Evolutionary conservation across 2,329 filamentous ascomycete genomes (phyloP).

Genomic region (Fusarium algeriense): DNA sequence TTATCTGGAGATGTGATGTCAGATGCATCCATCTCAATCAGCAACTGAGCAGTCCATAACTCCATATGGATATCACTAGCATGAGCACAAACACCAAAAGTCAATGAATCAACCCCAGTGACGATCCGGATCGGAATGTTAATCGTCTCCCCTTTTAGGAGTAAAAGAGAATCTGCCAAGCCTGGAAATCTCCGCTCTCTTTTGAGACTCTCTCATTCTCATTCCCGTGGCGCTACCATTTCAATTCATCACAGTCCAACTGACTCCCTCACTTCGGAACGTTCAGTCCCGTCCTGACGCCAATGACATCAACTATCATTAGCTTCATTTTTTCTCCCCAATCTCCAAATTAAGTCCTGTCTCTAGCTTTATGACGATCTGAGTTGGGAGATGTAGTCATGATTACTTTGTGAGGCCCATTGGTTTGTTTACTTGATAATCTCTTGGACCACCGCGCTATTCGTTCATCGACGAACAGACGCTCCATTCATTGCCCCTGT

Average conservation of each 20-base stretch:
- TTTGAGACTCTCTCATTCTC: constrained; percentile 11
- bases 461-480: constrained; percentile 5
- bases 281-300: constrained; percentile 21
- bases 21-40: constrained; percentile 24
- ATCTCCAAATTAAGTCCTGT: constrained; percentile 21
- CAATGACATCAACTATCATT: constrained; percentile 38
- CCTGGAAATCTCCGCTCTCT: constrained; percentile 10
- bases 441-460: not conserved
- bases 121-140: constrained; percentile 39
- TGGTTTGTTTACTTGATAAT: constrained; percentile 23
- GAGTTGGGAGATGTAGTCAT: constrained; percentile 4
- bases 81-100: not conserved
- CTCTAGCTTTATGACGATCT: constrained; percentile 29
- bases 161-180: constrained; percentile 13
- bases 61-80: not conserved
- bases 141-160: constrained; percentile 31
- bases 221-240: constrained; percentile 31
- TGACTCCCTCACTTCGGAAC: constrained; percentile 21
- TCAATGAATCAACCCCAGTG: constrained; percentile 36
- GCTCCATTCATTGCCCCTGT: constrained; percentile 13
- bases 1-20: constrained; percentile 29
- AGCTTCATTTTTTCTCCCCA: not conserved
- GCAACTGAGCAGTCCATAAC: not conserved
- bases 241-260: constrained; percentile 3
- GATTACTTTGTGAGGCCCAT: not conserved